These are phyloP conservation scores for Stephanocyclus meneghinianus DNA, from an alignment of 352 stramenopile genomes.

Conservation along the genomic window DNA sequence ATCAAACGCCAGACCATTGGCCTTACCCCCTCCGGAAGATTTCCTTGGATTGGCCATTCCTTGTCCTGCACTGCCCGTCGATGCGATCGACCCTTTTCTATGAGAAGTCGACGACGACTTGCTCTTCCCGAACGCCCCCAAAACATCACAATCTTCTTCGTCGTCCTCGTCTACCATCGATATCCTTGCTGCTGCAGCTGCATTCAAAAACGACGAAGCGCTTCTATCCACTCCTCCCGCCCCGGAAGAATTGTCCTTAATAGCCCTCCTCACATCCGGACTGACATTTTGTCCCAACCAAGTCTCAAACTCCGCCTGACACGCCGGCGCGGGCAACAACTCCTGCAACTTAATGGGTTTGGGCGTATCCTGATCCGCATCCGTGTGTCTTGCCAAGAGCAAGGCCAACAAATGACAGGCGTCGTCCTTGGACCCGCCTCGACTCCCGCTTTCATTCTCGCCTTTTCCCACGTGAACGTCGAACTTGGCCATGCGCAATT, in stretches of 20 bases:
- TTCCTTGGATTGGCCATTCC: not conserved
- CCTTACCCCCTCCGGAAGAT: too few relatives aligned
- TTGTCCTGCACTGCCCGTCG: slow-evolving; percentile 26
- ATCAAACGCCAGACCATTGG: not conserved
- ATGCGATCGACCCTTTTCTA: not conserved
- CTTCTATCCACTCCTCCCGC: slow-evolving; percentile 9
- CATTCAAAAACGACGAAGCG: slow-evolving; percentile 19
- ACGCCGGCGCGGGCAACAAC: slow-evolving; percentile 49
- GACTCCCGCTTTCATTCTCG: slow-evolving; percentile 24
- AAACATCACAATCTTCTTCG: slow-evolving; percentile 60
- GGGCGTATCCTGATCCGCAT: slow-evolving; percentile 65
- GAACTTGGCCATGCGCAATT: slow-evolving; percentile 62
- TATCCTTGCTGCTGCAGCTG: slow-evolving; percentile 2
- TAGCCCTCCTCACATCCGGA: slow-evolving; percentile 50
- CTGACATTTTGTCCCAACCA: slow-evolving; percentile 61
- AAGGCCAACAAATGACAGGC: slow-evolving; percentile 74
- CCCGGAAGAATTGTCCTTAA: slow-evolving; percentile 51
- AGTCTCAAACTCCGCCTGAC: slow-evolving; percentile 69
- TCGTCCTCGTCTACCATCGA: slow-evolving; percentile 46
- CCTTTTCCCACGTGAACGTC: slow-evolving; percentile 68
- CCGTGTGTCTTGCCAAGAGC: slow-evolving; percentile 65
- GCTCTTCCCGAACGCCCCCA: slow-evolving; percentile 57
- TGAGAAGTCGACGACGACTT: slow-evolving; percentile 12
- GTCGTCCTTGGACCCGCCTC: slow-evolving; percentile 72
- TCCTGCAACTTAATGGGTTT: slow-evolving; percentile 64